Conservation (phyloP, 352 stramenopile species). For the Detonula confervacea region DNA sequence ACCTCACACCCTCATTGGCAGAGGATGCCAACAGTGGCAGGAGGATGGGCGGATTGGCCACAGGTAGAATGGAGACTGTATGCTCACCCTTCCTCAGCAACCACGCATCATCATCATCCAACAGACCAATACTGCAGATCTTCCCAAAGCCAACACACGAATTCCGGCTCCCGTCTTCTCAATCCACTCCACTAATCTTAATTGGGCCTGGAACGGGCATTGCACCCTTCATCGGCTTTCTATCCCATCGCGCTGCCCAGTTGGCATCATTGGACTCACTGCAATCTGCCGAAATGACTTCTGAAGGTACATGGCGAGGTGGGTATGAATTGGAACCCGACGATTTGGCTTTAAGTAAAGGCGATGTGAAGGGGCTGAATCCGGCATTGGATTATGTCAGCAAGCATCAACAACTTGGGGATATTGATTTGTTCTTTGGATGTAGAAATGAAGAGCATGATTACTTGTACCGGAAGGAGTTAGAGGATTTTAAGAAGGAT, state of each 20-base stretch:
- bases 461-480: constrained; percentile 91
- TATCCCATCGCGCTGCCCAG: constrained; percentile 88
- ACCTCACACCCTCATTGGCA: constrained; percentile 67
- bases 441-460: constrained; percentile 90
- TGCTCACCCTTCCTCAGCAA: constrained; percentile 54
- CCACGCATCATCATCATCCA: neutral
- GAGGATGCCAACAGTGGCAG: constrained; percentile 45
- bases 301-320: constrained; percentile 88
- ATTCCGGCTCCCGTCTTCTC: constrained; percentile 89
- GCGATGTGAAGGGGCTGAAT: constrained; percentile 63
- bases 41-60: constrained; percentile 80
- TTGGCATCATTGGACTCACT: constrained; percentile 44
- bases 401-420: constrained; percentile 56
- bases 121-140: constrained; percentile 71
- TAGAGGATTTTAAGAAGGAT: constrained; percentile 83
- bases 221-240: constrained; percentile 95
- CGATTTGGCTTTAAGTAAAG: constrained; percentile 66
- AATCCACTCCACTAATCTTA: constrained; percentile 91
- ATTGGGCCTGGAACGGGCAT: constrained; percentile 96
- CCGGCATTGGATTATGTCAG: constrained; percentile 70
- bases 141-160: constrained; percentile 91
- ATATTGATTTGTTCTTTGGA: constrained; percentile 94
- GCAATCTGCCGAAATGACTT: constrained; percentile 57
- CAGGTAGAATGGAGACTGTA: constrained; percentile 76
- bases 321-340: constrained; percentile 83